These are phyloP conservation scores for Theileria annulata DNA, from an alignment of 169 alveolate genomes.

Conservation along the genomic window DNA sequence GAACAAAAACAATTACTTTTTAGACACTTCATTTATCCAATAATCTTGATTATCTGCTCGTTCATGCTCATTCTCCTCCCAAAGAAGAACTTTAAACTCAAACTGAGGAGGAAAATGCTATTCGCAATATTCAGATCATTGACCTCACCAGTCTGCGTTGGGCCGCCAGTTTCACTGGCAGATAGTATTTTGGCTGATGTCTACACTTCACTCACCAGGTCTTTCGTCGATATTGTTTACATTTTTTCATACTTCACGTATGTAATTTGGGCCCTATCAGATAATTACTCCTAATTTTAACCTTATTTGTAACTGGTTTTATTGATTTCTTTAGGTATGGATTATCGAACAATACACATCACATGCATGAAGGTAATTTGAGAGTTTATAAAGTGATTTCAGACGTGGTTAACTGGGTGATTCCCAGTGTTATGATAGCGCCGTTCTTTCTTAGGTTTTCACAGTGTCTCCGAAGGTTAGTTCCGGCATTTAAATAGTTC, in stretches of 20 bases:
- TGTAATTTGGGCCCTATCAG: background rate
- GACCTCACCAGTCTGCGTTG: slow-evolving; percentile 44
- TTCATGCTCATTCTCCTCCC: slow-evolving; percentile 30
- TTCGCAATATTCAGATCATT: slow-evolving; percentile 31
- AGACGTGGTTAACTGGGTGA: slow-evolving; percentile 70
- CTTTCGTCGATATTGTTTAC: slow-evolving; percentile 49
- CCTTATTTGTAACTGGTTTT: background rate
- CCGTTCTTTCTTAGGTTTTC: slow-evolving; percentile 82
- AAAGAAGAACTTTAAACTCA: slow-evolving; percentile 49
- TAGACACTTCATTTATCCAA: slow-evolving; percentile 40
- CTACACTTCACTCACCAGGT: slow-evolving; percentile 52
- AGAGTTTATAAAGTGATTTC: background rate
- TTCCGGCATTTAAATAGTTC: background rate
- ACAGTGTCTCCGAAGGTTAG: slow-evolving; percentile 80
- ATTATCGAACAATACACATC: background rate
- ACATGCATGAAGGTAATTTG: background rate
- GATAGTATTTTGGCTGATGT: slow-evolving; percentile 67
- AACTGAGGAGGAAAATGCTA: slow-evolving; percentile 37
- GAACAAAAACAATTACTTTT: background rate
- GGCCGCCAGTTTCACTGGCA: slow-evolving; percentile 51
- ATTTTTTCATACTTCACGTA: slow-evolving; percentile 43
- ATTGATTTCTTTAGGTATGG: background rate
- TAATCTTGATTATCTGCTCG: slow-evolving; percentile 10
- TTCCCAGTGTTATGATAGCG: slow-evolving; percentile 76
- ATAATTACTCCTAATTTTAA: too few species aligned